Conservation (phyloP, 768 basidiomycete species). For the Hemileccinum rubropunctum region DNA sequence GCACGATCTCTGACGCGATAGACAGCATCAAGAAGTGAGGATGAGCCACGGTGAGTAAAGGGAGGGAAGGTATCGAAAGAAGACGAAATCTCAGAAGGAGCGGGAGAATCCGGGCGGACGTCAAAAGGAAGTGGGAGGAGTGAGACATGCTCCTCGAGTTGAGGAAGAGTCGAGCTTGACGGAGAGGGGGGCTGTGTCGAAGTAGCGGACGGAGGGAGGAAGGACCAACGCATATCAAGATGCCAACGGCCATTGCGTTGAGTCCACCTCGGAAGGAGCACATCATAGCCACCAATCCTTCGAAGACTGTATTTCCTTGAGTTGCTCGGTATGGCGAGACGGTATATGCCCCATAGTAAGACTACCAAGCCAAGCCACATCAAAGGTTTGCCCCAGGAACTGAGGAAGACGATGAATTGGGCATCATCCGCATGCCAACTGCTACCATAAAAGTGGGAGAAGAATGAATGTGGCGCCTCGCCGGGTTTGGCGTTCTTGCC, state of each 20-base stretch:
- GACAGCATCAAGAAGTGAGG: slow-evolving; percentile 51
- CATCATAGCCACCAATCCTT: slow-evolving; percentile 71
- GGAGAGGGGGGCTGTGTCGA: slow-evolving; percentile 45
- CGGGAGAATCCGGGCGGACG: slow-evolving; percentile 54
- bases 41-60: slow-evolving; percentile 34
- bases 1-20: slow-evolving; percentile 57
- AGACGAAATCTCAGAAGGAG: slow-evolving; percentile 46
- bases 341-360: slow-evolving; percentile 65
- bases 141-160: slow-evolving; percentile 47
- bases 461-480: slow-evolving; percentile 90
- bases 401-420: slow-evolving; percentile 93
- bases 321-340: slow-evolving; percentile 52
- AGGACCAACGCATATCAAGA: slow-evolving; percentile 59
- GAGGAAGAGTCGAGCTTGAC: slow-evolving; percentile 46
- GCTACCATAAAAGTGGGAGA: slow-evolving; percentile 96
- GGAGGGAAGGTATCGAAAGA: slow-evolving; percentile 42
- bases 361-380: slow-evolving; percentile 83
- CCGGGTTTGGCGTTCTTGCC: slow-evolving; percentile 88
- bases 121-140: slow-evolving; percentile 66
- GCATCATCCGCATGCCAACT: slow-evolving; percentile 99
- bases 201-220: slow-evolving; percentile 42
- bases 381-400: slow-evolving; percentile 79
- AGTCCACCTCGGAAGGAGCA: slow-evolving; percentile 72
- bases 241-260: slow-evolving; percentile 72
- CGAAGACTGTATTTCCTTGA: slow-evolving; percentile 59